Percentiles rank a stretch among this genome's conserved stretches.
phyloP scores from a whole-genome alignment of 1,284 basidiomycete genomes.

The Thelephora terrestris region DNA sequence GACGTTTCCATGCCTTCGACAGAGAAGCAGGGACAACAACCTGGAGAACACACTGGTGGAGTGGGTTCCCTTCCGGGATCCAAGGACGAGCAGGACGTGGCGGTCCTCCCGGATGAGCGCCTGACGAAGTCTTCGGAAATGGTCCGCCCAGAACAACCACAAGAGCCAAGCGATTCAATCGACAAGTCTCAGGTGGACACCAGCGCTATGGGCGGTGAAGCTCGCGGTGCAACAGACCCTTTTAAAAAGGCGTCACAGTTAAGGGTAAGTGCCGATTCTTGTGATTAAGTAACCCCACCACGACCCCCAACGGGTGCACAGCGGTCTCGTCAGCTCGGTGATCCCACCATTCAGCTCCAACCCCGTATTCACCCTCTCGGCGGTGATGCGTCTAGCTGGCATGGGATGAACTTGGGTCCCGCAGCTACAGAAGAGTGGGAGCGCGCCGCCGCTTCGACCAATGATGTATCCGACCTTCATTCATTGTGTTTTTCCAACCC shows the following conservation, averaged over 20 bases:
- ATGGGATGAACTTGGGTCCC: no score
- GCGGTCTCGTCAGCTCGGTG: no score
- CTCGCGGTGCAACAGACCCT: neutral
- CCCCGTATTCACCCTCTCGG: no score
- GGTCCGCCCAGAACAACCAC: no score
- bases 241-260: neutral
- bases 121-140: neutral
- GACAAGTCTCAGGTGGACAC: neutral
- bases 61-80: slow-evolving; percentile 23
- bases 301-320: neutral
- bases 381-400: no score
- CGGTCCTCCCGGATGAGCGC: slow-evolving; percentile 21
- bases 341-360: no score
- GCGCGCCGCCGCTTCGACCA: no score
- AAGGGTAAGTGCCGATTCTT: neutral
- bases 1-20: slow-evolving; percentile 8
- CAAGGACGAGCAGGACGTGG: slow-evolving; percentile 20
- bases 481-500: no score
- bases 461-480: no score
- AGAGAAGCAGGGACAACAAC: slow-evolving; percentile 6
- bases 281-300: neutral
- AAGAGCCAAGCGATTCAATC: neutral
- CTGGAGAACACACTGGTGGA: slow-evolving; percentile 13
- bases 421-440: no score
- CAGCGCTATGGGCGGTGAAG: neutral